These are phyloP conservation scores for Boletus rubescentipes DNA, from an alignment of 768 basidiomycete species.

Conservation along the genomic window DNA sequence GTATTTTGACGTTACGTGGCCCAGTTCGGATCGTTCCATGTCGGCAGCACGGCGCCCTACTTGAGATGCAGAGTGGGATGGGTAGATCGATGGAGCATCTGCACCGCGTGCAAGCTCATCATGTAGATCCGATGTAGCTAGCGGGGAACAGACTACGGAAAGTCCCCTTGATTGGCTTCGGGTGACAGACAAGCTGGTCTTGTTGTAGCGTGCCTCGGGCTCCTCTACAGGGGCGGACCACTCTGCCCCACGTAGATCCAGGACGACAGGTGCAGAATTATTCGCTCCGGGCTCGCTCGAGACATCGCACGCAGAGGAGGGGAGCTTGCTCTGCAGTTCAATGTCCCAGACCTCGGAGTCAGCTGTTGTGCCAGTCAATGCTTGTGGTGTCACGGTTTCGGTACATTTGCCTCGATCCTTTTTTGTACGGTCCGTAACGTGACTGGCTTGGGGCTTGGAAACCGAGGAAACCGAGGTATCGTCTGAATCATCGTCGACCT, in stretches of 20 bases:
- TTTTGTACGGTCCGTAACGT: conserved; percentile 1
- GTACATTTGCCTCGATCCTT: background rate
- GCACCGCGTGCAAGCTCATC: background rate
- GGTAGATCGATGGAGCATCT: conserved; percentile 34
- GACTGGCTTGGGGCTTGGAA: conserved; percentile 12
- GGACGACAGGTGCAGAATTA: conserved; percentile 31
- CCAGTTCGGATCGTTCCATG: background rate
- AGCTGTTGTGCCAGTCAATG: conserved; percentile 1
- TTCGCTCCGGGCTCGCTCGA: conserved; percentile 15
- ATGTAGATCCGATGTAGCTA: conserved; percentile 27
- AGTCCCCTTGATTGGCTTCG: background rate
- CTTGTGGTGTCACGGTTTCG: background rate
- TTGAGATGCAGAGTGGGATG: conserved; percentile 62
- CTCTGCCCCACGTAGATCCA: conserved; percentile 34
- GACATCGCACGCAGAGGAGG: conserved; percentile 20
- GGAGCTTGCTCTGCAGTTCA: conserved; percentile 38
- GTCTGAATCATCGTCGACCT: conserved; percentile 5
- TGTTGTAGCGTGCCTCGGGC: background rate
- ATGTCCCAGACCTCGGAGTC: conserved; percentile 58
- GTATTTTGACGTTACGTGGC: conserved; percentile 8
- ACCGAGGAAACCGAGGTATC: conserved; percentile 14
- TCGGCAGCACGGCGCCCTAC: conserved; percentile 21
- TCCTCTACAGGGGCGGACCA: conserved; percentile 27
- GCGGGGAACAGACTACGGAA: conserved; percentile 8
- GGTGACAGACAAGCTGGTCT: background rate